phyloP scores from a whole-genome alignment of 768 basidiomycete species.

The Phylloporus scabripes region DNA sequence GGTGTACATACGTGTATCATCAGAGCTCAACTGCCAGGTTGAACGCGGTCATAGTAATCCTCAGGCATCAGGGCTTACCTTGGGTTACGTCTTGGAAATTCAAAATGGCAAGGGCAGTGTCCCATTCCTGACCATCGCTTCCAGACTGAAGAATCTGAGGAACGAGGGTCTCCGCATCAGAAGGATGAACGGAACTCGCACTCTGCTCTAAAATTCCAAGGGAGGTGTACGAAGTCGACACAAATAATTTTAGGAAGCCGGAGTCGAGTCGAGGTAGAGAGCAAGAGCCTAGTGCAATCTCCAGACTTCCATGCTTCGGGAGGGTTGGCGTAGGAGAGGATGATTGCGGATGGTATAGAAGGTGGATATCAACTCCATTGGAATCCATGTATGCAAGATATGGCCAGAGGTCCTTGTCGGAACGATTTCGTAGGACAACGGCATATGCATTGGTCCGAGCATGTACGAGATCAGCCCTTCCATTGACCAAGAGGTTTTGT shows the following conservation, averaged over 20 bases:
- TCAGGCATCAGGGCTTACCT: background rate
- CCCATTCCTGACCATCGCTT: conserved; percentile 25
- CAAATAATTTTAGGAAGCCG: conserved; percentile 54
- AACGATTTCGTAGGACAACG: conserved; percentile 45
- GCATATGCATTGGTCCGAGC: conserved; percentile 41
- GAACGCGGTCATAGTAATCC: background rate
- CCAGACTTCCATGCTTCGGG: conserved; percentile 33
- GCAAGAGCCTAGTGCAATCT: conserved; percentile 38
- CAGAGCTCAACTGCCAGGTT: conserved; percentile 12
- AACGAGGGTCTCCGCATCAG: conserved; percentile 8
- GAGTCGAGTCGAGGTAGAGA: conserved; percentile 40
- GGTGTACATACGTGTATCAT: background rate
- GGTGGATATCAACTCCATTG: conserved; percentile 46
- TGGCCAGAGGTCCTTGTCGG: conserved; percentile 54
- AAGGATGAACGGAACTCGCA: conserved; percentile 16
- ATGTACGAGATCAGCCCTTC: conserved; percentile 44
- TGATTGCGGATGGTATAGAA: conserved; percentile 49
- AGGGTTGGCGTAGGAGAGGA: conserved; percentile 39
- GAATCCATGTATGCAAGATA: conserved; percentile 60
- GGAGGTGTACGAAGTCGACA: conserved; percentile 46
- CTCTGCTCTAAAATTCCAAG: conserved; percentile 48
- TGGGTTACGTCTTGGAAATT: conserved; percentile 13
- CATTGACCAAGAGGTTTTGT: conserved; percentile 42
- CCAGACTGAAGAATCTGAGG: conserved; percentile 4
- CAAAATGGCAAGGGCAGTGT: conserved; percentile 24